Evolutionary conservation across 306 rosid species (phyloP), one percentile per base, ranked within the genome.

Genomic region (Corylus americana): DNA sequence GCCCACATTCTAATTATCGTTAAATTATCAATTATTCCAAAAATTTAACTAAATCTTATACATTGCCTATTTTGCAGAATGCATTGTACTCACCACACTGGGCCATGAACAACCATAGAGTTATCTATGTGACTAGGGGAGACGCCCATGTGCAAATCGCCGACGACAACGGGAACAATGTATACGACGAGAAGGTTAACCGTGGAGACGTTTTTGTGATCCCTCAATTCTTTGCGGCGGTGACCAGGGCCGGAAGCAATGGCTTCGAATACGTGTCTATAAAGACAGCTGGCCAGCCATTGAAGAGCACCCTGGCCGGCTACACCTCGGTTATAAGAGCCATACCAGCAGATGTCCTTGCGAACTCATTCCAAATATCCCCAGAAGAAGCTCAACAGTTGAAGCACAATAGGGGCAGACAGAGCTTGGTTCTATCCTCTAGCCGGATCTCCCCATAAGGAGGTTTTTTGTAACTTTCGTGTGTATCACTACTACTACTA

Each of bases 81-180:
- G 83, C 83, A 8, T 11, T 66, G 29, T 74, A 74, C 83, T 67
- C 71, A 45, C 70, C 77, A 14, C 70, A 74, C 6, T 80, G 83
- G 83, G 74, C 83, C 9, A 80, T 80, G 71, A 80, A 74, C 3
- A 79, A 80, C 10, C 79, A 80, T 74, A 74, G 83, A 55, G 12
- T 80, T n/a, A 70, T 80, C 54, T 80, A 80, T 25, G 83, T 80
- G 61, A 8, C 74, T 3, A 61, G 71, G 7, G 83, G 83, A 18
- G 83, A 80, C 17, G 83, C 79, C n/a, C 70, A 55, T 12, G 51
- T 80, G 9, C 83, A 74, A 20, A 80, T 80, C 14, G 7, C 74
- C 0, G 83, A 80, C 48, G 66, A 80, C 79, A 37, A 54, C 1
- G 83, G 79, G 1, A 67, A 74, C 64, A 70, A 13, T 20, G 79